Evolutionary conservation across 805 yeast species (phyloP).

Genomic region (Torulaspora quercuum): DNA sequence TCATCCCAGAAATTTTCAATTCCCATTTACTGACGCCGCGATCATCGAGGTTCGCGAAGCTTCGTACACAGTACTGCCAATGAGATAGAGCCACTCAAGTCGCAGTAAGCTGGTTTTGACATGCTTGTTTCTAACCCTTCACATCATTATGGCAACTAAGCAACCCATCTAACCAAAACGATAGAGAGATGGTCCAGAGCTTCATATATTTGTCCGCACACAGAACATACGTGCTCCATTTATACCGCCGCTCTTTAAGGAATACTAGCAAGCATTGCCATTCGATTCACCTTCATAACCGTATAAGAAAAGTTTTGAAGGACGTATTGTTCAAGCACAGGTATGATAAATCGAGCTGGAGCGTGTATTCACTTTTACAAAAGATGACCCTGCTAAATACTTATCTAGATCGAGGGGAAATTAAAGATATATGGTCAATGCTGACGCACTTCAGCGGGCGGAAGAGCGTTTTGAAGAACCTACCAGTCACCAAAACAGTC

Average conservation of each 20-base stretch:
- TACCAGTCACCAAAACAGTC: slow-evolving; percentile 6
- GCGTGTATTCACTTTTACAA: slow-evolving; percentile 17
- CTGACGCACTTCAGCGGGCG: slow-evolving; percentile 9
- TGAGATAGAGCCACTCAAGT: no score
- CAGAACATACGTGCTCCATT: slow-evolving; percentile 27
- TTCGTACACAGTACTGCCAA: no score
- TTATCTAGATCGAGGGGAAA: slow-evolving; percentile 10
- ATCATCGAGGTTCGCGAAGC: no score
- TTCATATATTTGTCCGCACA: slow-evolving; percentile 33
- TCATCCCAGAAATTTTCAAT: no score
- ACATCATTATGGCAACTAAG: no score
- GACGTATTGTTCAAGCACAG: slow-evolving; percentile 17
- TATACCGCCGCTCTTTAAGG: slow-evolving; percentile 35
- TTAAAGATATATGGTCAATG: slow-evolving; percentile 13
- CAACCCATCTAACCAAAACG: neutral
- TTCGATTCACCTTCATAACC: slow-evolving; percentile 18
- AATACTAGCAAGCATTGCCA: slow-evolving; percentile 20
- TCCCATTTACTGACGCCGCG: no score
- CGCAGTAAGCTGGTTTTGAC: no score
- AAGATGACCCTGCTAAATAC: slow-evolving; percentile 20
- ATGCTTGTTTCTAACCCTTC: no score
- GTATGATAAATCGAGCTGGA: slow-evolving; percentile 30
- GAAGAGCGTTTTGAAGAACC: slow-evolving; percentile 9
- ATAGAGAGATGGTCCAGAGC: slow-evolving; percentile 29
- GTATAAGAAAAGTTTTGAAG: slow-evolving; percentile 14